These are phyloP conservation scores for Microbotryum scabiosae DNA, from an alignment of 1,284 basidiomycete species.

Conservation along the genomic window DNA sequence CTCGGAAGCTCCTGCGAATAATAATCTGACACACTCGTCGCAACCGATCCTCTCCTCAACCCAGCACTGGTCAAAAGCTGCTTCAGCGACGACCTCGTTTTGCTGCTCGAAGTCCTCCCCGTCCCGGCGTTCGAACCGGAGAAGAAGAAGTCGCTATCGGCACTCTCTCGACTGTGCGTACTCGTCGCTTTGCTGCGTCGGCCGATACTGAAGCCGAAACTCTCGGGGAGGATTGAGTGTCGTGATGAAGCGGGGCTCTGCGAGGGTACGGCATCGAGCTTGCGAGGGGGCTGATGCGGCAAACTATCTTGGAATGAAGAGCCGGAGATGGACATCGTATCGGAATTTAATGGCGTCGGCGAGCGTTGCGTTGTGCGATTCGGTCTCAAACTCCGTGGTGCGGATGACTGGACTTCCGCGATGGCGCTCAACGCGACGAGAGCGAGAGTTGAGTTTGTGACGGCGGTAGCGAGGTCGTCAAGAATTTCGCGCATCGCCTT, in stretches of 20 bases:
- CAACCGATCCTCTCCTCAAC: slow-evolving; percentile 16
- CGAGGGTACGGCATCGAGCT: background rate
- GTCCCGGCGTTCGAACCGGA: slow-evolving; percentile 5
- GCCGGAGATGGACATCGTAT: too few species aligned
- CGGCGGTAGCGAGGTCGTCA: slow-evolving; percentile 1
- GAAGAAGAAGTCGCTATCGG: slow-evolving; percentile 31
- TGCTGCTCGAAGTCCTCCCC: background rate
- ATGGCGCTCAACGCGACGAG: slow-evolving; percentile 1
- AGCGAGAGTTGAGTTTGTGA: slow-evolving; percentile 15
- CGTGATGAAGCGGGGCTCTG: slow-evolving; percentile 8
- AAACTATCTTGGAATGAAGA: too few species aligned
- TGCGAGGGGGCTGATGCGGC: too few species aligned
- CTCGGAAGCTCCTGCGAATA: slow-evolving; percentile 2
- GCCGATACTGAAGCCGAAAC: too few species aligned
- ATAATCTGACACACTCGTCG: slow-evolving; percentile 3
- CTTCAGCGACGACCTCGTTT: background rate
- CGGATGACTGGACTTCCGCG: slow-evolving; percentile 17
- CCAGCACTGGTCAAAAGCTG: background rate
- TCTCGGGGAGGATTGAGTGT: background rate
- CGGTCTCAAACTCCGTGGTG: slow-evolving; percentile 4
- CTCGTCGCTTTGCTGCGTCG: slow-evolving; percentile 10
- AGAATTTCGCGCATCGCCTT: slow-evolving; percentile 3
- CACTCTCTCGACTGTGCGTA: slow-evolving; percentile 12
- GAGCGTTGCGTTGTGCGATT: background rate
- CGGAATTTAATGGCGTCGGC: too few species aligned